Evolutionary conservation across 2,329 filamentous ascomycete species (phyloP).

Genomic region (Exophiala oligosperma): DNA sequence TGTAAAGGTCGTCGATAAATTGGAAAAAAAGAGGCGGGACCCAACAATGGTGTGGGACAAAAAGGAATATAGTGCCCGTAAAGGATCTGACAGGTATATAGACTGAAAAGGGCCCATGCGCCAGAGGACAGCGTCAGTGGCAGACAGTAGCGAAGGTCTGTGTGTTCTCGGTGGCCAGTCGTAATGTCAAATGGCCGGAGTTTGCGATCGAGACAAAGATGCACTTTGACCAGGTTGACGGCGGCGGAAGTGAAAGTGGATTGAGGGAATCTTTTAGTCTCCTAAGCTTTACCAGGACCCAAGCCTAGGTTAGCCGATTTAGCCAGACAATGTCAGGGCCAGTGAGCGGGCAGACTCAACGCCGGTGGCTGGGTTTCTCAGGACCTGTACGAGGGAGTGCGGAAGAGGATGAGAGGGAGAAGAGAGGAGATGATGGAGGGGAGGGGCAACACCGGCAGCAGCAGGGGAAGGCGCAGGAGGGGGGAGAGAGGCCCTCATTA

Average conservation of each 20-base stretch:
- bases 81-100: conserved; percentile 9
- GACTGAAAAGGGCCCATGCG: neutral
- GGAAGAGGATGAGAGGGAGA: too few relatives aligned
- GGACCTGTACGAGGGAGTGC: neutral
- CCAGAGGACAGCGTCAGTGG: neutral
- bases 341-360: too few relatives aligned
- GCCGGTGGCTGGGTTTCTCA: too few relatives aligned
- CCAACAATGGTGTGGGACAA: neutral
- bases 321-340: too few relatives aligned
- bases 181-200: neutral
- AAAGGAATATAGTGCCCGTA: neutral
- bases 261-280: neutral
- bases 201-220: neutral
- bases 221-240: too few relatives aligned
- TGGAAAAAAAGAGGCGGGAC: neutral
- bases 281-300: neutral
- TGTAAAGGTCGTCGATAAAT: neutral
- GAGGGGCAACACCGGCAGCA: too few relatives aligned
- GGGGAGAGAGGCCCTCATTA: neutral
- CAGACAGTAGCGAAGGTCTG: neutral
- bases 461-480: too few relatives aligned
- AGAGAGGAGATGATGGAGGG: too few relatives aligned
- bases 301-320: too few relatives aligned
- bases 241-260: too few relatives aligned
- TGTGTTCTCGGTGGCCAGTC: neutral